Evolutionary conservation across 495 filamentous ascomycete species (phyloP).

Genomic region (Aspergillus olivimuriae): DNA sequence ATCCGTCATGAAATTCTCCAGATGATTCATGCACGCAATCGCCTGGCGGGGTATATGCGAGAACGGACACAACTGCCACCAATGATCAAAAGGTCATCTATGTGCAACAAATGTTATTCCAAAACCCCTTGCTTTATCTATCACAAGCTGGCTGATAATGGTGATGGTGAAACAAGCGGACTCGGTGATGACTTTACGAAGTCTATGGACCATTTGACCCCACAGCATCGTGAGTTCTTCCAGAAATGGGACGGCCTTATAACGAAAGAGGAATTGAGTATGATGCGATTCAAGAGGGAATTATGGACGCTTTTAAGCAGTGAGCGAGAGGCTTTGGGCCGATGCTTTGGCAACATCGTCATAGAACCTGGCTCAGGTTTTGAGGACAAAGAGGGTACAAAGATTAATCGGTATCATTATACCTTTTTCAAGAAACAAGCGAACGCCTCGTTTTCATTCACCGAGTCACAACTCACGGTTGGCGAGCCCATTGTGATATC

Average conservation of each 20-base stretch:
- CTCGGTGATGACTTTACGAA: conserved; percentile 70
- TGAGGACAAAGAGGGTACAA: conserved; percentile 59
- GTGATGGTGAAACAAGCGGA: conserved; percentile 71
- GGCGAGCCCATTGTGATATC: conserved; percentile 96
- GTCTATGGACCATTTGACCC: conserved; percentile 64
- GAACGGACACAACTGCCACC: conserved; percentile 72
- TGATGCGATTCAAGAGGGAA: conserved; percentile 76
- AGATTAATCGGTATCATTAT: conserved; percentile 88
- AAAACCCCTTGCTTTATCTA: conserved; percentile 87
- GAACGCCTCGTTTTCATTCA: conserved; percentile 62
- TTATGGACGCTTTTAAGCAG: conserved; percentile 91
- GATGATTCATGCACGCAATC: conserved; percentile 95
- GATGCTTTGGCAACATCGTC: conserved; percentile 68
- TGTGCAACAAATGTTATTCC: conserved; percentile 81
- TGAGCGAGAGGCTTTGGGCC: conserved; percentile 79
- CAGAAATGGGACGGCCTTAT: conserved; percentile 88
- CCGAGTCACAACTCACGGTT: conserved; percentile 81
- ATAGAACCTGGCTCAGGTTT: conserved; percentile 69
- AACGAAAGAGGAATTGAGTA: conserved; percentile 87
- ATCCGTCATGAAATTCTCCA: conserved; percentile 81
- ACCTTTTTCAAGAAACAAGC: conserved; percentile 64
- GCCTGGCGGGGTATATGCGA: conserved; percentile 75
- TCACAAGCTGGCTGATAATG: conserved; percentile 83
- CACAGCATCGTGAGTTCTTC: conserved; percentile 74
- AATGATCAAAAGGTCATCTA: conserved; percentile 72